Percentiles rank a stretch among this genome's conserved stretches.
Conservation (phyloP, 495 filamentous ascomycete genomes). For the Opeltia flavorubescens region DNA sequence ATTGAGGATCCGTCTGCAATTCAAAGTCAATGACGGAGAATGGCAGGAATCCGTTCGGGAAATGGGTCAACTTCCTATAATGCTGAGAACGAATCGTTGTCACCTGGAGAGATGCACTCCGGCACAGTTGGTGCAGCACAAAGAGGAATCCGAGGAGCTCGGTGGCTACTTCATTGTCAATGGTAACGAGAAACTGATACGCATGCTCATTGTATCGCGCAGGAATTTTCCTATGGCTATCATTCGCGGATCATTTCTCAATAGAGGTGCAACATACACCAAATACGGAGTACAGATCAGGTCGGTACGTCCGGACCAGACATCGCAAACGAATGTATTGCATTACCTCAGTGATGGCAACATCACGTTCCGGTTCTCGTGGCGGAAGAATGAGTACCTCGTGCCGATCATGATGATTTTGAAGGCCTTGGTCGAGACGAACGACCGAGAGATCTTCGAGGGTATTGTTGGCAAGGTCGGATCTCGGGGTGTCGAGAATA, state of each 20-base stretch:
- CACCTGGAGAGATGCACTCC: conserved; percentile 78
- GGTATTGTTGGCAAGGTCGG: conserved; percentile 59
- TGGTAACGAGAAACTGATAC: conserved; percentile 77
- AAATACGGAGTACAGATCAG: conserved; percentile 81
- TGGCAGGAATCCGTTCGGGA: conserved; percentile 68
- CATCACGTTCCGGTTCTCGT: conserved; percentile 91
- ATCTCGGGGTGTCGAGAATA: conserved; percentile 67
- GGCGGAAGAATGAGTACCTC: conserved; percentile 92
- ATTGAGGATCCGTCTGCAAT: conserved; percentile 66
- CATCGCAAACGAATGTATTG: conserved; percentile 90
- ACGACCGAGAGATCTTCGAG: conserved; percentile 92
- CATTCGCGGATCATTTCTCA: conserved; percentile 71
- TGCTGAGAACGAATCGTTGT: conserved; percentile 83
- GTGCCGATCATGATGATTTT: conserved; percentile 92
- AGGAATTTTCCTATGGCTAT: conserved; percentile 94
- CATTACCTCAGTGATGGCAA: conserved; percentile 94
- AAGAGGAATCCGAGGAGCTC: conserved; percentile 87
- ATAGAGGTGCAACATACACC: conserved; percentile 73
- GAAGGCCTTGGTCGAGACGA: conserved; percentile 90
- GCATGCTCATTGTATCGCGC: conserved; percentile 74
- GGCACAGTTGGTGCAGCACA: conserved; percentile 61
- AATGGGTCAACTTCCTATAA: conserved; percentile 78
- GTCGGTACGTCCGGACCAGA: conserved; percentile 87
- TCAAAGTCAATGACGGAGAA: conserved; percentile 70
- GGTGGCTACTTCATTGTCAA: conserved; percentile 75